A percentile compares a stretch with the other conserved stretches of the same genome.
These are phyloP conservation scores for Fusarium sp. DNA, from an alignment of 2,329 filamentous ascomycete species.

Conservation along the genomic window DNA sequence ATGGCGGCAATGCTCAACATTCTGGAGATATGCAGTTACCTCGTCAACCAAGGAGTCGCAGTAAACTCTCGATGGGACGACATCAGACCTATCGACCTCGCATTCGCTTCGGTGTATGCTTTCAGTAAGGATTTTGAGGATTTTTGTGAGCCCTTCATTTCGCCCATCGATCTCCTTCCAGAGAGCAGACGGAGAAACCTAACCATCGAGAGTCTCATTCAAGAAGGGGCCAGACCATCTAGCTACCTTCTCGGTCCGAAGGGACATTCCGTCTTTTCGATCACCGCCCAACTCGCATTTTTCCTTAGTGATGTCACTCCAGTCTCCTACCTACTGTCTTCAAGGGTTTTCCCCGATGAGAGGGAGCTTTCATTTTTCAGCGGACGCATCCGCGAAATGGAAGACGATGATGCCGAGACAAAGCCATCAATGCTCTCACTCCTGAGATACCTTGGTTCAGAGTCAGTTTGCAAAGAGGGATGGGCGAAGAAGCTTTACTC, in stretches of 20 bases:
- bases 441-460: neutral
- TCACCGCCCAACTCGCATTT: neutral
- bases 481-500: neutral
- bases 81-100: neutral
- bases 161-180: neutral
- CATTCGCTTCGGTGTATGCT: neutral
- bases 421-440: neutral
- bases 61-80: neutral
- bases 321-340: neutral
- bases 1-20: neutral
- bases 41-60: neutral
- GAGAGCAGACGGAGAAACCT: neutral
- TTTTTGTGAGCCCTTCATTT: fast-evolving
- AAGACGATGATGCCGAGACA: neutral
- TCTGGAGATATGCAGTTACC: neutral
- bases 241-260: neutral
- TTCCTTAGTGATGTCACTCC: neutral
- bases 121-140: too few species aligned
- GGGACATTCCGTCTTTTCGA: neutral
- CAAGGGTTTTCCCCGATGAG: neutral
- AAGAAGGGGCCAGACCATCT: neutral
- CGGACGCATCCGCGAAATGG: fast-evolving
- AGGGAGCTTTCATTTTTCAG: neutral
- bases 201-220: neutral
- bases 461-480: fast-evolving